A percentile compares a stretch with the other conserved stretches of the same genome.
Evolutionary conservation across 495 filamentous ascomycete species (phyloP).

Genomic region (Penicillium antarcticum): DNA sequence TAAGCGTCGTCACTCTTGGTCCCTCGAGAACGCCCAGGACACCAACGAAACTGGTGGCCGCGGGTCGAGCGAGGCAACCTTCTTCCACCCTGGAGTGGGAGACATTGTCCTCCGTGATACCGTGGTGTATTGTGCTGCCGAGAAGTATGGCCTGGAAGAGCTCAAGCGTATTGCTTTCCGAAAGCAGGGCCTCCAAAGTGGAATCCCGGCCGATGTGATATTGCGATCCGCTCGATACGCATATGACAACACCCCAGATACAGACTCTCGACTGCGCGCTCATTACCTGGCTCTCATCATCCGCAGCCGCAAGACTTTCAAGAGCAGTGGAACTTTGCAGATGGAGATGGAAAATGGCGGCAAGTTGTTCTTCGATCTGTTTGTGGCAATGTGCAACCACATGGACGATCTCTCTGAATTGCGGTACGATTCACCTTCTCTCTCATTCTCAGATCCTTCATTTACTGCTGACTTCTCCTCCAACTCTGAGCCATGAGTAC

Average conservation of each 20-base stretch:
- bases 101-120: slow-evolving; percentile 82
- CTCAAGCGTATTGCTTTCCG: slow-evolving; percentile 83
- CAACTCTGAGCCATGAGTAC: slow-evolving; percentile 4
- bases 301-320: slow-evolving; percentile 88
- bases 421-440: slow-evolving; percentile 25
- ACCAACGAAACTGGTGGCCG: slow-evolving; percentile 49
- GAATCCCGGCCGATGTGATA: slow-evolving; percentile 82
- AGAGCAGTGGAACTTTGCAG: slow-evolving; percentile 95
- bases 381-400: slow-evolving; percentile 96
- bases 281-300: slow-evolving; percentile 95
- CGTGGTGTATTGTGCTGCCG: slow-evolving; percentile 85
- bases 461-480: slow-evolving; percentile 15
- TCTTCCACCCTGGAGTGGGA: slow-evolving; percentile 65
- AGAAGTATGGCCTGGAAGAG: slow-evolving; percentile 79
- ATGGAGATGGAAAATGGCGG: slow-evolving; percentile 92
- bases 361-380: slow-evolving; percentile 94
- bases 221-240: slow-evolving; percentile 87
- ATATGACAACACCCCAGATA: slow-evolving; percentile 90
- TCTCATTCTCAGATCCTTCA: not conserved
- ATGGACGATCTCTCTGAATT: slow-evolving; percentile 81
- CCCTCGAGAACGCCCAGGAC: slow-evolving; percentile 61
- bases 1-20: slow-evolving; percentile 55
- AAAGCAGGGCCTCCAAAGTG: slow-evolving; percentile 87
- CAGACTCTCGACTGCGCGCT: slow-evolving; percentile 83
- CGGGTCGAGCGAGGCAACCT: slow-evolving; percentile 68